phyloP scores from a whole-genome alignment of 192 early-diverging fungal species.

The Podila verticillata region DNA sequence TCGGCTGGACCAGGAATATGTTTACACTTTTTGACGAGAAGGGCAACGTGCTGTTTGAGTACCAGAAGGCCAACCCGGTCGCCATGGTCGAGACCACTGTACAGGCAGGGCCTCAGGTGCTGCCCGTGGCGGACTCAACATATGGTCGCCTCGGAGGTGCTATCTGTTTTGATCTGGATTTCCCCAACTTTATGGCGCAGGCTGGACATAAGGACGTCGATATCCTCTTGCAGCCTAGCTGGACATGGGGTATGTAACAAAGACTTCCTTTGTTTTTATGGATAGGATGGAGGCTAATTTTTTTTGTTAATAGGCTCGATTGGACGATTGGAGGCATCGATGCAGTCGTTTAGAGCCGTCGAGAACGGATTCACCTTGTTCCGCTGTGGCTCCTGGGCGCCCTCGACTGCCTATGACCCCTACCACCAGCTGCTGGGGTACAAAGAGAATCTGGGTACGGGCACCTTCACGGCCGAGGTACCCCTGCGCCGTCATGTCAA shows the following conservation, averaged over 20 bases:
- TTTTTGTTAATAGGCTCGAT: conserved; percentile 35
- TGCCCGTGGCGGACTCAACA: conserved; percentile 45
- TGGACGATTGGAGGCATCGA: conserved; percentile 50
- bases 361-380: conserved; percentile 58
- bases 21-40: conserved; percentile 46
- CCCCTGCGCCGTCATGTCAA: conserved; percentile 38
- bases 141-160: conserved; percentile 51
- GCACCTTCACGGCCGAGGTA: conserved; percentile 33
- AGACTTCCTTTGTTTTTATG: background rate
- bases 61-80: conserved; percentile 59
- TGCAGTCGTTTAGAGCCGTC: conserved; percentile 51
- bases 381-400: conserved; percentile 53
- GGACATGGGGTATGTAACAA: conserved; percentile 53
- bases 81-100: conserved; percentile 47
- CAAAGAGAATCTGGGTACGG: conserved; percentile 31
- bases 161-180: conserved; percentile 62
- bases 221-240: conserved; percentile 57
- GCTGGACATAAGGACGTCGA: conserved; percentile 54
- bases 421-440: conserved; percentile 47
- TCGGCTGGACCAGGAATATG: conserved; percentile 43
- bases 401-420: conserved; percentile 52
- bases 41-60: conserved; percentile 43
- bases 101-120: conserved; percentile 36
- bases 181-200: conserved; percentile 53
- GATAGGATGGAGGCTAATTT: background rate